phyloP scores from a whole-genome alignment of 371 early-diverging fungal species.

The Circinella minor region DNA sequence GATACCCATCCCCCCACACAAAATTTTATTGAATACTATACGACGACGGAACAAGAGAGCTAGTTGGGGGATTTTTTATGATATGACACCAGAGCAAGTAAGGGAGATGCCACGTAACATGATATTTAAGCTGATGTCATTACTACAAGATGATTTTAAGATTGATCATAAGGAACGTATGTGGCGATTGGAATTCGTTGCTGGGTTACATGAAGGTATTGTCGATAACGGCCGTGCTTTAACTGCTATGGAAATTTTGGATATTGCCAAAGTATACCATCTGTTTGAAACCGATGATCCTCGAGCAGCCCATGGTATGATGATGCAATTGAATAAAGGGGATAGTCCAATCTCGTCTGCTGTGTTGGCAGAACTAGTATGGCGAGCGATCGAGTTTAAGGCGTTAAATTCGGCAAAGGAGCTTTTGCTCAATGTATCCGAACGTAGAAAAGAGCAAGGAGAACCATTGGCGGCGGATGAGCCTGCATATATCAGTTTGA shows the following conservation, averaged over 20 bases:
- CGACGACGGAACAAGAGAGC: conserved; percentile 10
- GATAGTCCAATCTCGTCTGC: not conserved
- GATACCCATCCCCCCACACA: conserved; percentile 39
- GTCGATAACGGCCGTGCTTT: conserved; percentile 25
- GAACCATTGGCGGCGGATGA: conserved; percentile 13
- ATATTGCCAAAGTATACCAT: conserved; percentile 33
- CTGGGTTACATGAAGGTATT: conserved; percentile 21
- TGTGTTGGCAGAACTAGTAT: conserved; percentile 14
- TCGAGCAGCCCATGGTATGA: conserved; percentile 5
- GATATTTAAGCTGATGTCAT: conserved; percentile 33
- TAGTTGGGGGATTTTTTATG: conserved; percentile 33
- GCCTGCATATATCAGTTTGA: conserved; percentile 33
- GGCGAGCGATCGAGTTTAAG: conserved; percentile 20
- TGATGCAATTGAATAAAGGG: conserved; percentile 9
- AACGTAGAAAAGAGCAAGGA: not conserved
- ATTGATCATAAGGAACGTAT: conserved; percentile 26
- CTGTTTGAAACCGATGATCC: conserved; percentile 1
- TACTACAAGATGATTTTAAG: conserved; percentile 25
- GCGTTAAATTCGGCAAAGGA: conserved; percentile 25
- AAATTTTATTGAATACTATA: conserved; percentile 30
- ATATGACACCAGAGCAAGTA: conserved; percentile 16
- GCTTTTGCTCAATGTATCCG: conserved; percentile 10
- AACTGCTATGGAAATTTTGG: conserved; percentile 27
- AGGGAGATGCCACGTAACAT: conserved; percentile 25
- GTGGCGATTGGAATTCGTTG: conserved; percentile 27